A percentile compares a stretch with the other conserved stretches of the same genome.
Conservation (phyloP, 768 basidiomycete species). For the Mycena latifolia region DNA sequence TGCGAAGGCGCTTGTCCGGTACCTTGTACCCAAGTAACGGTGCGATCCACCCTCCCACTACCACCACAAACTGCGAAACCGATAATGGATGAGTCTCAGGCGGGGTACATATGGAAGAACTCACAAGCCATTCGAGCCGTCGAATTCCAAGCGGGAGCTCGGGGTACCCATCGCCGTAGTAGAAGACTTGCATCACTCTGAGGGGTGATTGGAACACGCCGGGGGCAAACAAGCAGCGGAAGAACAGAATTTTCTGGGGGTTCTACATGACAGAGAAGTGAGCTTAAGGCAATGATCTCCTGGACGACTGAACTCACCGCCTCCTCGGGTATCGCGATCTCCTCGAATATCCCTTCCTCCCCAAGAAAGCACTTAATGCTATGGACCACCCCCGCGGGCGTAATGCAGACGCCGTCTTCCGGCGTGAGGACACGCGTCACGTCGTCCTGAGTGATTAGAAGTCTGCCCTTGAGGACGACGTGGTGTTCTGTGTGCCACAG, state of each 20-base stretch:
- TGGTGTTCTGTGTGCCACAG: constrained; percentile 2
- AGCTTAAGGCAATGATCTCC: background rate
- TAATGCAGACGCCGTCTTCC: constrained; percentile 1
- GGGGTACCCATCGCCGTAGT: constrained; percentile 18
- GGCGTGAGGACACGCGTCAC: background rate
- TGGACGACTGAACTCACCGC: background rate
- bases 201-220: background rate
- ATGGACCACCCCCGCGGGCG: constrained; percentile 8
- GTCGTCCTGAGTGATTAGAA: constrained; percentile 9
- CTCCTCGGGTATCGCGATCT: constrained; percentile 1
- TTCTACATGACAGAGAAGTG: background rate
- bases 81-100: background rate
- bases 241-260: constrained; percentile 18
- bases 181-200: constrained; percentile 10
- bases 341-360: constrained; percentile 18
- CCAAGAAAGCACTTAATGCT: constrained; percentile 6
- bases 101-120: background rate
- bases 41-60: background rate
- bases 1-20: constrained; percentile 10
- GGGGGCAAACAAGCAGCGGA: constrained; percentile 9
- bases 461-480: constrained; percentile 14
- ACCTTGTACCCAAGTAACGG: constrained; percentile 2
- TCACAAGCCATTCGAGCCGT: constrained; percentile 13
- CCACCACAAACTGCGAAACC: background rate
- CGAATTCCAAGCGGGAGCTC: constrained; percentile 1